Base-by-base conservation (phyloP, 139 green algal genomes). In the Tetradesmus obliquus region DNA sequence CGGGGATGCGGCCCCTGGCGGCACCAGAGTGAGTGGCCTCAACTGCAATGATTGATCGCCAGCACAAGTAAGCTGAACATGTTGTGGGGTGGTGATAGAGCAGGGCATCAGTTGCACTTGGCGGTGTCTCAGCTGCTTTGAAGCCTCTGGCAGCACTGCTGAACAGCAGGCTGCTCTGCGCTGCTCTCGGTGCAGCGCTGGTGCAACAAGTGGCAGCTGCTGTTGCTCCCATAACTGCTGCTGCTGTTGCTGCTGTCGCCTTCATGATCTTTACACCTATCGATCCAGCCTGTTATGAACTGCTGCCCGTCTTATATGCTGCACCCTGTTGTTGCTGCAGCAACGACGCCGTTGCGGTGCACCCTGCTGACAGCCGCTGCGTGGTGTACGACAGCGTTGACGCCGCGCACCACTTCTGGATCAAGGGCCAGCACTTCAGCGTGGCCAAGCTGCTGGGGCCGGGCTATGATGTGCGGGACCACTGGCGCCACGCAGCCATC, bases 401-500 rank as follows among this genome's bases (percentile, higher is more conserved):
- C 5, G 90, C 91, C 19, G 95, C 95, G 2, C 95, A 93, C 2
- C 91, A 93, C 24, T 95, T 94, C 54, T 97, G 95, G 95, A 95
- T 97, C 85, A 97, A 97, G 93, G 95, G 95, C 72, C 86, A 88
- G 55, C 81, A 93, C 54, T 97, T 97, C 89, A 95, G 82, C 45
- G 54, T 97, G 58, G 87, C 88, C 4, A 90, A 91, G 7, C 92
- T 97, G 89, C 86, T 97, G 82, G 95, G 91, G 4, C 82, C 79
- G 3, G 66, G 19, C 2, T 62, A 79, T 32, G 87, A 71, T 60
- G 79, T 54, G 7, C 80, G 17, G 6, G 81, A 87, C 55, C 81
- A 92, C 60, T 93, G 91, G 91, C 22, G 53, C 5, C 55, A 92
- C 32, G 91, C 82, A 66, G 88, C 88, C 5, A 88, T 93, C 32